Conservation (phyloP, 805 yeast species). For the Dipodascopsis uninucleata region DNA sequence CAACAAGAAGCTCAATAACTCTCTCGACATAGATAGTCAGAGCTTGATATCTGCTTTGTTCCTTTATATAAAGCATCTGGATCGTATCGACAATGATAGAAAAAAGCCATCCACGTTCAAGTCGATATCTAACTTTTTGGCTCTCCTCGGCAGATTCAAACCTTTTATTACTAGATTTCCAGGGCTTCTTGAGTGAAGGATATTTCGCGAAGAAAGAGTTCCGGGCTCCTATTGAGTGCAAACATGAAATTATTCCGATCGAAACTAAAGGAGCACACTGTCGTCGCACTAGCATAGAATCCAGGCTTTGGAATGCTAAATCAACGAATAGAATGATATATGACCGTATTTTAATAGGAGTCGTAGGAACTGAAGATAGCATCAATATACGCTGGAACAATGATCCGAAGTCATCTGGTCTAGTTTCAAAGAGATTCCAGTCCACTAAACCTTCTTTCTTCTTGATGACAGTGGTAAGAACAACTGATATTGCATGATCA, state of each 20-base stretch:
- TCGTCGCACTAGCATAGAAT: constrained; percentile 27
- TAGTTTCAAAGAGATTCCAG: constrained; percentile 24
- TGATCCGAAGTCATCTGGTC: constrained; percentile 32
- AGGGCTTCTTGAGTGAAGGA: constrained; percentile 28
- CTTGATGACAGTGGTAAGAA: constrained; percentile 28
- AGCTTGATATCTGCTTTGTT: neutral
- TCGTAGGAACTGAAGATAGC: constrained; percentile 11
- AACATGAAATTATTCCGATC: constrained; percentile 37
- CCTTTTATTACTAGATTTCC: constrained; percentile 29
- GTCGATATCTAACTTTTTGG: constrained; percentile 23
- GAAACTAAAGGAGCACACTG: constrained; percentile 37
- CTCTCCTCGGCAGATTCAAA: constrained; percentile 25
- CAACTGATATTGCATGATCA: constrained; percentile 42
- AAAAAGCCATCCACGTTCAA: constrained; percentile 35
- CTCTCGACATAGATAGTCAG: constrained; percentile 12
- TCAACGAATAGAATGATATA: constrained; percentile 32
- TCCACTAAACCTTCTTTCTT: constrained; percentile 13
- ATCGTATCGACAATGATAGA: constrained; percentile 26
- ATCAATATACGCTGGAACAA: constrained; percentile 37
- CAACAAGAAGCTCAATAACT: constrained; percentile 32
- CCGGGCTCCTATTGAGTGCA: constrained; percentile 26
- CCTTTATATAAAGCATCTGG: constrained; percentile 6
- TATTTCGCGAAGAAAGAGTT: constrained; percentile 26
- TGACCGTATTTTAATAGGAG: constrained; percentile 8
- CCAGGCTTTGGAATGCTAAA: constrained; percentile 30